A percentile compares a stretch with the other conserved stretches of the same genome.
phyloP scores from a whole-genome alignment of 1,139 yeast genomes.

The Candida labiduridarum region DNA sequence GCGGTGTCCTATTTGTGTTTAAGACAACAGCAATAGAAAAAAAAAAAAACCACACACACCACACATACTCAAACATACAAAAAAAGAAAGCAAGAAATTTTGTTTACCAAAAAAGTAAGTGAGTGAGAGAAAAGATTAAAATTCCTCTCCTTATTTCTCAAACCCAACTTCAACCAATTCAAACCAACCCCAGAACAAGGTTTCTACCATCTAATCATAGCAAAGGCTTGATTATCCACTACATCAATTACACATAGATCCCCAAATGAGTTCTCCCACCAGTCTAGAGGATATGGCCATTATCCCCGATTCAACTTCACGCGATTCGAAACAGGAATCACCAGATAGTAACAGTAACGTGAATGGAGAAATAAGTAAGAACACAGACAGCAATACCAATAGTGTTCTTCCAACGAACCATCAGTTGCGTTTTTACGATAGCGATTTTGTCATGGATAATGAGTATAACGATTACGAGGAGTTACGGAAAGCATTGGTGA shows the following conservation, averaged over 20 bases:
- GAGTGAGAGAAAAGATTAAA: slow-evolving; percentile 1
- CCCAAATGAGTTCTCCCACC: slow-evolving; percentile 34
- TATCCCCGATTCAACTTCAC: slow-evolving; percentile 8
- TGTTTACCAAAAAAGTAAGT: slow-evolving; percentile 1
- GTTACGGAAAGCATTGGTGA: slow-evolving; percentile 37
- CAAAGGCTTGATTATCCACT: background rate
- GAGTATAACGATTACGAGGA: slow-evolving; percentile 38
- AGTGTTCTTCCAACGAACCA: background rate
- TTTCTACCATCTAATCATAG: background rate
- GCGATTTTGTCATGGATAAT: slow-evolving; percentile 39
- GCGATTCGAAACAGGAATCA: slow-evolving; percentile 4
- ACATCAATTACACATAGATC: background rate
- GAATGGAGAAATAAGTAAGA: slow-evolving; percentile 8
- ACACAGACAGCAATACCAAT: background rate
- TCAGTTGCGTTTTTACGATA: slow-evolving; percentile 21
- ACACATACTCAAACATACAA: background rate
- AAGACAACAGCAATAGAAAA: background rate
- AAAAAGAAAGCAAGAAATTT: background rate
- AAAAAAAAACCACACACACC: slow-evolving; percentile 1
- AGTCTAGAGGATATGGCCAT: slow-evolving; percentile 27
- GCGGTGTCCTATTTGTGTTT: background rate
- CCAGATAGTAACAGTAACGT: slow-evolving; percentile 9
- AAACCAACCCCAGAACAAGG: background rate
- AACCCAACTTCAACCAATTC: background rate
- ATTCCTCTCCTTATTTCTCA: slow-evolving; percentile 5